Evolutionary conservation across 2,329 filamentous ascomycete genomes (phyloP), one percentile per base, ranked within the genome.

Genomic region (Calonectria pseudoreteaudii): DNA sequence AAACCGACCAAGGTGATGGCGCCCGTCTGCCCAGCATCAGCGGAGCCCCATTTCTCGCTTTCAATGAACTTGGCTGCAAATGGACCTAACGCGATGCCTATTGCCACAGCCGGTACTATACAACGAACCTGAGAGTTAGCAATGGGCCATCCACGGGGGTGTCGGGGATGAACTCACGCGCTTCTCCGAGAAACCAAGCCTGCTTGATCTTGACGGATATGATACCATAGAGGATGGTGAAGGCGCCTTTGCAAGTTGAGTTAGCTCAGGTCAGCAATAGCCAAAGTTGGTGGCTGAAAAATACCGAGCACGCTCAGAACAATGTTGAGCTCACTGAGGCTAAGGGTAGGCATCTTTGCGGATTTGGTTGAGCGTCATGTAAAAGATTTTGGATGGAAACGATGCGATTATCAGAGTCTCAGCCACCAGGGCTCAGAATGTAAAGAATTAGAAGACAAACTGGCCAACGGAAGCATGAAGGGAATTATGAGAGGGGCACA

Each of bases 61-160:
- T 89, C 85, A 5, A 92, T 78, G 67, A 92, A 88, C 49, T 86
- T 90, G 1, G 89, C 87, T 5, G 87, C 85, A 23, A 91, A 80
- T 0, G 90, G 91, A 0, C 91, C 90, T 4, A 92, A 83, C 0
- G 87, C 77, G 65, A 91, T 86, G 3, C 91, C 91, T 30, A 91
- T 75, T 11, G 89, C 26, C 23, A 92, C 86, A 1, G 90, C 89
- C 3, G 90, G 90, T 23, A 92, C 89, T n/a, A n/a, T n/a, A n/a
- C n/a, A n/a, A n/a, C n/a, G n/a, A n/a, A n/a, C n/a, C n/a, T n/a
- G n/a, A n/a, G n/a, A n/a, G n/a, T n/a, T n/a, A n/a, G n/a, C n/a
- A n/a, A n/a, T n/a, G n/a, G n/a, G n/a, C n/a, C n/a, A n/a, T n/a
- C n/a, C n/a, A n/a, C n/a, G n/a, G n/a, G n/a, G n/a, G n/a, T n/a